Evolutionary conservation across 2,329 filamentous ascomycete species (phyloP).

Genomic region (Simplicillium sp.): DNA sequence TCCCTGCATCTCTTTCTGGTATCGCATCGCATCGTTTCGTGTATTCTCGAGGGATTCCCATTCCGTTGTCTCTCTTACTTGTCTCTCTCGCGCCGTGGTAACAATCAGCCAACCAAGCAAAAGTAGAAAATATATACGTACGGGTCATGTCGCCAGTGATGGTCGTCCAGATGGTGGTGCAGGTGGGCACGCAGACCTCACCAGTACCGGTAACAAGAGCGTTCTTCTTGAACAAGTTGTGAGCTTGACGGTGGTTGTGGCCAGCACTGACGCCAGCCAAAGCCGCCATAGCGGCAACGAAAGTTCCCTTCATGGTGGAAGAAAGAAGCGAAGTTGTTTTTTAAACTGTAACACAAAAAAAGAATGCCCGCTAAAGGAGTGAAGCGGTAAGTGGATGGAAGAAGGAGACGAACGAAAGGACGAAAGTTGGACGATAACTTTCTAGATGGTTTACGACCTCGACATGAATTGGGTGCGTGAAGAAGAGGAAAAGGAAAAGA

Average conservation of each 20-base stretch:
- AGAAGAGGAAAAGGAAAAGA: constrained; percentile 24
- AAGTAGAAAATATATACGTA: constrained; percentile 27
- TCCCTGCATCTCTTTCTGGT: no score
- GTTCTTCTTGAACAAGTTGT: constrained; percentile 49
- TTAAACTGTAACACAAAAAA: constrained; percentile 26
- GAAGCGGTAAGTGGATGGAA: constrained; percentile 55
- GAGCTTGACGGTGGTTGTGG: constrained; percentile 52
- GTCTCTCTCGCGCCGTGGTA: no score
- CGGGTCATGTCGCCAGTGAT: constrained; percentile 57
- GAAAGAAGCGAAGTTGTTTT: constrained; percentile 16
- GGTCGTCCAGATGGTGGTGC: constrained; percentile 67
- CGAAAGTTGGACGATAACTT: constrained; percentile 39
- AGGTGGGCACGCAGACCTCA: constrained; percentile 48
- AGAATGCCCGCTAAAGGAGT: constrained; percentile 82
- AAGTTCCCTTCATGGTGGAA: constrained; percentile 63
- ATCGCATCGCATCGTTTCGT: no score
- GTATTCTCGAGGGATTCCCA: no score
- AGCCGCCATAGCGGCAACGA: constrained; percentile 56
- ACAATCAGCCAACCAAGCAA: not conserved
- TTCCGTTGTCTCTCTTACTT: no score
- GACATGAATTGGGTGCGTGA: constrained; percentile 36
- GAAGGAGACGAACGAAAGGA: constrained; percentile 35
- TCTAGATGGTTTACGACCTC: constrained; percentile 33
- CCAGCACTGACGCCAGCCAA: constrained; percentile 46
- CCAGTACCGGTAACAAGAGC: constrained; percentile 22